Base-by-base conservation (phyloP, 2,329 filamentous ascomycete genomes). In the Phoma sp. region DNA sequence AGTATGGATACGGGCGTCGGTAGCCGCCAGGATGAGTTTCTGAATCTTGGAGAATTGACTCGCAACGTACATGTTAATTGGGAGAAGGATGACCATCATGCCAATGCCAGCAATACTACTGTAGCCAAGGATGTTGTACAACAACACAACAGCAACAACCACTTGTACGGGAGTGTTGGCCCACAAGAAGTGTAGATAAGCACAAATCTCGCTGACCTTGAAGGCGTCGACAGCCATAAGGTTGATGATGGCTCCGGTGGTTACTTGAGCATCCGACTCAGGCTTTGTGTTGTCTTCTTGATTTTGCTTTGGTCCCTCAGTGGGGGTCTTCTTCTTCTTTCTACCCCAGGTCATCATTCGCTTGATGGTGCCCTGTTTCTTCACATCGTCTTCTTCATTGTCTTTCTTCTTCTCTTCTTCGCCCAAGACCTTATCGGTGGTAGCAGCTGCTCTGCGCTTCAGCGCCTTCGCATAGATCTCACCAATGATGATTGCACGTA, bases 201-300 rank as follows among this genome's bases (percentile, higher is more conserved):
- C 90, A 33, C 91, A 95, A 55, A 96, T 88, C 72, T 99, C 95
- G 58, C 91, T 90, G 50, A 99, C 91, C 78, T 99, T 99, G 85
- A 98, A 98, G 42, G 93, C 97, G 79, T 99, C 96, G 36, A 99
- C 96, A 9, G 95, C 96, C 95, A 99, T 99, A 62, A 99, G 81
- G 75, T 98, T 99, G 79, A 99, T 99, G 68, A 99, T 97, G n/a
- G 95, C 96, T 59, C 96, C 95, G 45, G 96, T 83, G 57, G 95
- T 97, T 35, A 92, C 93, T 77, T 96, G 91, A 53, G 89, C 84
- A 58, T 91, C 88, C 13, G 73, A 71, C 11, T 66, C 64, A 0
- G 68, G 58, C 43, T 69, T 66, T 24, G 67, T 63, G 13, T 61
- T 55, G 35, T 59, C 57, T 22, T 70, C 58, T 2, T 71, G 63